phyloP scores from a whole-genome alignment of 2,329 filamentous ascomycete species.

The Alternaria hordeiaustralica region DNA sequence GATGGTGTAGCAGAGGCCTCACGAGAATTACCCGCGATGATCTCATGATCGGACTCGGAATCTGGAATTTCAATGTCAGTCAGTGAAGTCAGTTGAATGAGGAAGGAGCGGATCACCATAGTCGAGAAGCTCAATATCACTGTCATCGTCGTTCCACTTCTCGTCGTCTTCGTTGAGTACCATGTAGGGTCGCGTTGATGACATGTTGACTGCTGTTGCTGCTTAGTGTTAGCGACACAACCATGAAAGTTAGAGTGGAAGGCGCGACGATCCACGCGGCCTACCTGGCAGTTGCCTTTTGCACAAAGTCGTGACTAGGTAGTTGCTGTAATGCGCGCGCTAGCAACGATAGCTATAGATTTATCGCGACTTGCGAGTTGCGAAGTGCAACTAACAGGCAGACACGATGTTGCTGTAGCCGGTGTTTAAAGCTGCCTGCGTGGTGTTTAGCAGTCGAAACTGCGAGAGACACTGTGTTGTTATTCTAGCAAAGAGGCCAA shows the following conservation, averaged over 20 bases:
- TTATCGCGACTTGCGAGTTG: neutral
- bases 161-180: neutral
- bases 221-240: no score
- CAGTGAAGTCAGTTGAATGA: neutral
- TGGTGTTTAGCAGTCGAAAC: neutral
- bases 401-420: neutral
- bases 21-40: neutral
- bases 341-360: neutral
- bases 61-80: neutral
- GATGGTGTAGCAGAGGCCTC: neutral
- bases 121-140: neutral
- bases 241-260: neutral
- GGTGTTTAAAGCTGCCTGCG: neutral
- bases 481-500: neutral
- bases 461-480: neutral
- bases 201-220: neutral
- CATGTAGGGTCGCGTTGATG: neutral
- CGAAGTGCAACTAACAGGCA: neutral
- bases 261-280: neutral
- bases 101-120: neutral
- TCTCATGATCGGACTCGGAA: neutral
- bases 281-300: neutral
- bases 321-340: neutral
- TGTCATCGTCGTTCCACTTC: neutral
- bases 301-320: neutral